These are phyloP conservation scores for Fragaria iinumae DNA, from an alignment of 306 rosid genomes.

Conservation along the genomic window DNA sequence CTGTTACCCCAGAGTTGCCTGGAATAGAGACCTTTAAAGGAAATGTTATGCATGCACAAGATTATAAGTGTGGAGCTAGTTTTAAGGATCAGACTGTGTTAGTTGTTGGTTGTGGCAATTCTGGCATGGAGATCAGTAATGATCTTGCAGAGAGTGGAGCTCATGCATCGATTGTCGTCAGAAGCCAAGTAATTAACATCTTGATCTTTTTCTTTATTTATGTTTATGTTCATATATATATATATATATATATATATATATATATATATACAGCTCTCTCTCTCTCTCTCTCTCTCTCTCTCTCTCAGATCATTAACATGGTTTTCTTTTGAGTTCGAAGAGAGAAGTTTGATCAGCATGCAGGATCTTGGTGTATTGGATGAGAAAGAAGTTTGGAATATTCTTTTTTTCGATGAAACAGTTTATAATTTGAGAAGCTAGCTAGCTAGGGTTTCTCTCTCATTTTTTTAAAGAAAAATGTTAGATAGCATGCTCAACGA, in stretches of 20 bases:
- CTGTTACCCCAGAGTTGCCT: constrained; percentile 24
- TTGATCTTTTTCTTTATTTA: neutral
- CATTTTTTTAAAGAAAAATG: too few species aligned
- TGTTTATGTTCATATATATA: neutral
- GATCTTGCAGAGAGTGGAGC: constrained; percentile 51
- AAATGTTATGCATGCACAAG: constrained; percentile 37
- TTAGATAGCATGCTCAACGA: too few species aligned
- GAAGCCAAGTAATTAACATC: constrained; percentile 50
- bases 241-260: too few species aligned
- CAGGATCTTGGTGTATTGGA: neutral
- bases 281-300: too few species aligned
- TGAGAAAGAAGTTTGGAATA: neutral
- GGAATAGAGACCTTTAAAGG: constrained; percentile 45
- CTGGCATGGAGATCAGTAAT: constrained; percentile 63
- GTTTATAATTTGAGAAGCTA: too few species aligned
- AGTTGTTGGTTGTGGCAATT: constrained; percentile 68
- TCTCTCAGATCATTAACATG: too few species aligned
- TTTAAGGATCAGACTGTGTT: constrained; percentile 39
- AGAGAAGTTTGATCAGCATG: neutral
- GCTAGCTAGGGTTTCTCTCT: neutral
- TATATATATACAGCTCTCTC: neutral
- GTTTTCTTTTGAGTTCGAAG: neutral
- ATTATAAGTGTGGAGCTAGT: constrained; percentile 40
- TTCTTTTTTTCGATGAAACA: neutral
- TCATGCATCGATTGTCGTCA: constrained; percentile 41